Percentiles rank a stretch among this genome's conserved stretches.
phyloP scores from a whole-genome alignment of 2,329 filamentous ascomycete genomes.

The Epicoccum sorghinum region DNA sequence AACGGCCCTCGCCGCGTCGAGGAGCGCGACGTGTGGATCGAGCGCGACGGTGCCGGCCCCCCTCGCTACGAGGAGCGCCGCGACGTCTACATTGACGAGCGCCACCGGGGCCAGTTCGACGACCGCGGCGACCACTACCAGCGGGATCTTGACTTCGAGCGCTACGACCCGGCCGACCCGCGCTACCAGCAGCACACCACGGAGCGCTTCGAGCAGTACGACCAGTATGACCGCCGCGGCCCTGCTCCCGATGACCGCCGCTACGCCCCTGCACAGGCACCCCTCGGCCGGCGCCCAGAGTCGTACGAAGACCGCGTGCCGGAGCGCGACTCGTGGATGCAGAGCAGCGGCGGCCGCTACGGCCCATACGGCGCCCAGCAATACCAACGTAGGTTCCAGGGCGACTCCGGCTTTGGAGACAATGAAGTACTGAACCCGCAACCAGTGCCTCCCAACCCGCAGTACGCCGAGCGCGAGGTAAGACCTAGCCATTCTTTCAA shows the following conservation, averaged over 20 bases:
- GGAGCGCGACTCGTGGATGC: conserved; percentile 44
- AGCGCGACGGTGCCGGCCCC: conserved; percentile 27
- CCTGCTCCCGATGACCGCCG: conserved; percentile 20
- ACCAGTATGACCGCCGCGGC: conserved; percentile 26
- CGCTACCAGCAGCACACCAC: conserved; percentile 36
- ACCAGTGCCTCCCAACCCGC: conserved; percentile 40
- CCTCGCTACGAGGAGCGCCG: conserved; percentile 33
- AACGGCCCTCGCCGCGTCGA: conserved; percentile 32
- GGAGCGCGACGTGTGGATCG: conserved; percentile 39
- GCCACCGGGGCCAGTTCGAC: conserved; percentile 28
- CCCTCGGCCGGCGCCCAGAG: conserved; percentile 40
- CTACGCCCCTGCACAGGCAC: conserved; percentile 20
- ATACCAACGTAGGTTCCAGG: conserved; percentile 40
- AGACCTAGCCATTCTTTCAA: conserved; percentile 10
- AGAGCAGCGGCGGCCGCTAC: conserved; percentile 26
- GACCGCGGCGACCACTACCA: conserved; percentile 31
- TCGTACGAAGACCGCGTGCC: conserved; percentile 46
- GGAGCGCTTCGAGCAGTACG: conserved; percentile 25
- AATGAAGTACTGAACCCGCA: conserved; percentile 46
- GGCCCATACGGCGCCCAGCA: conserved; percentile 37
- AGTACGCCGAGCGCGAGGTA: conserved; percentile 43
- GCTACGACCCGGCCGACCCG: conserved; percentile 28
- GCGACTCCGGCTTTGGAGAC: conserved; percentile 47
- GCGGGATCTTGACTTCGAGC: conserved; percentile 29
- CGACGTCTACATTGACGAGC: conserved; percentile 29